phyloP scores from a whole-genome alignment of 192 early-diverging fungal species.

The Dissophora globulifera region DNA sequence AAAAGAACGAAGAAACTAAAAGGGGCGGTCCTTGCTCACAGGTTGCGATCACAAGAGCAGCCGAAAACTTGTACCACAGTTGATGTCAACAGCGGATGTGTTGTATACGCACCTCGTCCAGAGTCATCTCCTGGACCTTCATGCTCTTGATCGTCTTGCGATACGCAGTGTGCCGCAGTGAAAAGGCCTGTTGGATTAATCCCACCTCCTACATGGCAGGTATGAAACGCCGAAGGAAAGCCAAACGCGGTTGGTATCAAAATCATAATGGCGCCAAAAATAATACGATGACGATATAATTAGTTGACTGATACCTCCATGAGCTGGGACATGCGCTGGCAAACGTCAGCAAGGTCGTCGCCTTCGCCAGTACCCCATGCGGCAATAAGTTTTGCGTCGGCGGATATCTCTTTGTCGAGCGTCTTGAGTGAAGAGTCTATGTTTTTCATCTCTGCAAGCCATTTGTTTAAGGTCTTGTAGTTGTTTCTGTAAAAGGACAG shows the following conservation, averaged over 20 bases:
- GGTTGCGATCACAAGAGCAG: constrained; percentile 17
- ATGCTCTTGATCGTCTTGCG: constrained; percentile 48
- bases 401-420: constrained; percentile 42
- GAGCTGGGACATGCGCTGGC: constrained; percentile 47
- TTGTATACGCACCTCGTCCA: constrained; percentile 42
- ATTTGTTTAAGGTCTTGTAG: constrained; percentile 50
- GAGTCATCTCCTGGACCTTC: constrained; percentile 42
- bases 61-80: constrained; percentile 1
- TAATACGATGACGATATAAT: too few species aligned
- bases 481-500: constrained; percentile 20
- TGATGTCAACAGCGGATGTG: background rate
- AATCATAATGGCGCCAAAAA: too few species aligned
- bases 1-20: background rate
- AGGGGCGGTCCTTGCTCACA: background rate
- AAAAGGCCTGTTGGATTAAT: constrained; percentile 40
- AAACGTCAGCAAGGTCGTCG: constrained; percentile 46
- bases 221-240: too few species aligned
- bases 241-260: background rate
- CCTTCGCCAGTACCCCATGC: constrained; percentile 40
- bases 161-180: constrained; percentile 33
- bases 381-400: constrained; percentile 47
- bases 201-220: constrained; percentile 38
- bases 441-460: constrained; percentile 52
- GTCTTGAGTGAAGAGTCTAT: constrained; percentile 45
- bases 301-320: constrained; percentile 42